Base-by-base conservation (phyloP, 768 basidiomycete species). In the Pulveroboletus frians region DNA sequence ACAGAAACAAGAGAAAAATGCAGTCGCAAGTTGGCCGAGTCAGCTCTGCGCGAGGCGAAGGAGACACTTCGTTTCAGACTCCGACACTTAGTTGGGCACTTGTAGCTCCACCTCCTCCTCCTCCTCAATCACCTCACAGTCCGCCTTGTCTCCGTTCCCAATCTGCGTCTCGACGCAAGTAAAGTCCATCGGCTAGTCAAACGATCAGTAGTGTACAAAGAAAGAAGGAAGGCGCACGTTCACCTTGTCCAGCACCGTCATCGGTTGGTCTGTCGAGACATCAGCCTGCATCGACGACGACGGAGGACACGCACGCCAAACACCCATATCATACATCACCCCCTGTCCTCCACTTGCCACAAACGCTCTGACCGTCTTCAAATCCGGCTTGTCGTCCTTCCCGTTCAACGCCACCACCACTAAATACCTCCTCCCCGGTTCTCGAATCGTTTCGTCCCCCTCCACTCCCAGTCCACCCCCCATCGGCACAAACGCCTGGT, bases 401-500 rank as follows among this genome's bases (percentile, higher is more conserved):
- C 86, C 89, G 51, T 88, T 92, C 61, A 85, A 68, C 10, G 92
- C 90, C 2, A 92, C 95, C 15, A 95, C 83, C 10, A 94, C 91
- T 38, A 98, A 71, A 65, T 95, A 95, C 30, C 70, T 66, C 21
- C 70, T 67, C 1, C 76, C 78, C 6, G 78, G 71, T 20, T 79
- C 77, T 21, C 54, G 66, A 54, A 78, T 69, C 27, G 72, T 73
- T 34, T 67, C 67, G 54, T 78, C 77, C 36, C 69, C 77, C 36
- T 57, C 66, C 42, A 54, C 58, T 44, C 59, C 63, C 17, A 68
- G 14, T 34, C 15, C 71, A 20, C 78, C 80, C 5, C 92, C 90
- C 90, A 98, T 92, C 9, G 96, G 95, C 49, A 97, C 79, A 67
- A 98, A 98, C 6, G 88, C 84, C 65, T 97, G 95, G 56, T 85